Evolutionary conservation across 768 basidiomycete genomes (phyloP).

Genomic region (Panaeolus papilionaceus): DNA sequence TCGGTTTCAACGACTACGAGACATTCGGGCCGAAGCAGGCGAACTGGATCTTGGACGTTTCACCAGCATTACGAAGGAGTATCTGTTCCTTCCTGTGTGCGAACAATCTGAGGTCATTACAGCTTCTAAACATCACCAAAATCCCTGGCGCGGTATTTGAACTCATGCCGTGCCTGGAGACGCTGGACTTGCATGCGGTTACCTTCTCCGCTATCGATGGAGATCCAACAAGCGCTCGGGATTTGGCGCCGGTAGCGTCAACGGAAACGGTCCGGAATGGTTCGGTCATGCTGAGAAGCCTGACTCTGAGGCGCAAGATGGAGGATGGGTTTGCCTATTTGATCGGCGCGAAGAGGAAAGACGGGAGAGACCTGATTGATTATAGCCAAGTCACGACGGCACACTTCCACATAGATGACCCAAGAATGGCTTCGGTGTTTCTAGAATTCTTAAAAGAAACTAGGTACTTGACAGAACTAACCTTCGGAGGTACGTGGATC

Average conservation of each 20-base stretch:
- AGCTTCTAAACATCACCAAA: neutral
- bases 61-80: neutral
- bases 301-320: constrained; percentile 2
- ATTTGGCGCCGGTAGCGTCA: neutral
- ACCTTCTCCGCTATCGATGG: neutral
- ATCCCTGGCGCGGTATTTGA: neutral
- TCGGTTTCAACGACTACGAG: constrained; percentile 1
- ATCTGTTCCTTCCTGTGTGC: neutral
- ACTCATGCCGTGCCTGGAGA: neutral
- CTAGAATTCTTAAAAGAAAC: neutral
- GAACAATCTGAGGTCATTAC: neutral
- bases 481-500: neutral
- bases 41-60: neutral
- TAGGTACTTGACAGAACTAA: neutral
- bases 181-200: constrained; percentile 7
- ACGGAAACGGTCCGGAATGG: neutral
- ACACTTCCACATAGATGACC: neutral
- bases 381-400: neutral
- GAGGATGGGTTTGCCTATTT: neutral
- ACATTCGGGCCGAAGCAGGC: neutral
- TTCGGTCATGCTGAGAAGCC: neutral
- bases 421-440: neutral
- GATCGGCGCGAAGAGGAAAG: neutral
- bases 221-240: neutral
- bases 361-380: neutral